These are phyloP conservation scores for Crucihimalaya himalaica DNA, from an alignment of 345 rosid species.

Conservation along the genomic window DNA sequence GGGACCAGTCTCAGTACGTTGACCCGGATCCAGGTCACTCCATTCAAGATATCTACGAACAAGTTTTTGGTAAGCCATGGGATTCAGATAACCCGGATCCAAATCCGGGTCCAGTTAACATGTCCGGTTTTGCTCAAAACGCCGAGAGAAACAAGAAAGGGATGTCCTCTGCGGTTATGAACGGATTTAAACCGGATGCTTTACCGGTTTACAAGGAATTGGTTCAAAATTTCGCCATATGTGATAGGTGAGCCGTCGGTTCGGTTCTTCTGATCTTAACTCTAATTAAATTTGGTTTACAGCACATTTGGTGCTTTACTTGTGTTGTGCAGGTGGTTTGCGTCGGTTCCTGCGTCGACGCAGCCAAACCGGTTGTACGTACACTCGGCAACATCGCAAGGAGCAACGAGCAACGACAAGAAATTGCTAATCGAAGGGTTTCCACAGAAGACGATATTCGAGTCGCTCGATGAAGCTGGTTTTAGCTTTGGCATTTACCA, in stretches of 20 bases:
- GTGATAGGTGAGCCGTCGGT: slow-evolving; percentile 43
- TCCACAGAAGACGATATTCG: slow-evolving; percentile 69
- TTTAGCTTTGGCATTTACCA: slow-evolving; percentile 57
- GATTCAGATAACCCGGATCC: slow-evolving; percentile 42
- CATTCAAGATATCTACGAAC: slow-evolving; percentile 85
- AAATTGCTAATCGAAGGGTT: slow-evolving; percentile 49
- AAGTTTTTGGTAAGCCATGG: slow-evolving; percentile 82
- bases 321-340: slow-evolving; percentile 50
- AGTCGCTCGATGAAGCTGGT: slow-evolving; percentile 61
- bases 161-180: slow-evolving; percentile 68
- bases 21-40: slow-evolving; percentile 91
- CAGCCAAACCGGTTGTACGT: slow-evolving; percentile 61
- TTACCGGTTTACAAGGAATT: slow-evolving; percentile 63
- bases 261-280: neutral
- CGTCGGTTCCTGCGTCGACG: slow-evolving; percentile 62
- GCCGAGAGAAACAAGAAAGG: slow-evolving; percentile 50
- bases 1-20: slow-evolving; percentile 56
- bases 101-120: slow-evolving; percentile 44
- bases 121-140: slow-evolving; percentile 72
- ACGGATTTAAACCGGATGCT: slow-evolving; percentile 63
- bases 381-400: slow-evolving; percentile 68
- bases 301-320: slow-evolving; percentile 7
- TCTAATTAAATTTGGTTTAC: slow-evolving; percentile 38
- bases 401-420: slow-evolving; percentile 54
- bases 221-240: slow-evolving; percentile 59